Evolutionary conservation across 1,284 basidiomycete species (phyloP), one percentile per base, ranked within the genome.

Genomic region (Rhodotorula sp.): DNA sequence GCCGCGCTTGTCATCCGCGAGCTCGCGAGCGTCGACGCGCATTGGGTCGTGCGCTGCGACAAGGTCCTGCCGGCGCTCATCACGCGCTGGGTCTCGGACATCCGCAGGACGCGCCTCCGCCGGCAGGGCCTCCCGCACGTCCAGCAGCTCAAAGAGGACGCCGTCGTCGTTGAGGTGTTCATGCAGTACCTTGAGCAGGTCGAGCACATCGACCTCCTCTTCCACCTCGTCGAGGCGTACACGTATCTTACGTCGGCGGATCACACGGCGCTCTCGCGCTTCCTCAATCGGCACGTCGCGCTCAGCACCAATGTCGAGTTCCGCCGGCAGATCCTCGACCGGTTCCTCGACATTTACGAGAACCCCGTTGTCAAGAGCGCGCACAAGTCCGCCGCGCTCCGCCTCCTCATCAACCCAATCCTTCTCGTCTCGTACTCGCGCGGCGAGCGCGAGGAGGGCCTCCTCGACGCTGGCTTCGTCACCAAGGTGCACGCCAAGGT

Each of bases 201-300:
- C 64, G 84, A 90, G 77, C 85, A 88, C 41, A 88, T 96, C 65
- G 92, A 97, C 78, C 84, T 97, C 5, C 84, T 98, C 51, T 94
- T 97, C 80, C 93, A 97, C 68, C 84, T 98, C 54, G 88, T 93
- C 61, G 88, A 90, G 48, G 84, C 94, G 54, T 97, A 91, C 83
- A 89, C 90, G 44, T 89, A 91, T 75, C 87, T 89, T 71, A 86
- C 91, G 22, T 89, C 91, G 6, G 88, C 95, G 80, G 94, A 99
- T 80, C 84, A 92, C 54, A 88, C 92, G 39, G 86, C 85, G 62
- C 84, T 91, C n/a, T 89, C 91, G 0, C 89, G 90, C 72, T 98
- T 98, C 84, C 86, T 99, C 29, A 96, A 96, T 80, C 84, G 87
- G 44, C 91, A 93, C 76, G 90, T 97, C 48, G 91, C 94, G 10